phyloP scores from a whole-genome alignment of 768 basidiomycete genomes.

The Xerocomellus dryophilus region DNA sequence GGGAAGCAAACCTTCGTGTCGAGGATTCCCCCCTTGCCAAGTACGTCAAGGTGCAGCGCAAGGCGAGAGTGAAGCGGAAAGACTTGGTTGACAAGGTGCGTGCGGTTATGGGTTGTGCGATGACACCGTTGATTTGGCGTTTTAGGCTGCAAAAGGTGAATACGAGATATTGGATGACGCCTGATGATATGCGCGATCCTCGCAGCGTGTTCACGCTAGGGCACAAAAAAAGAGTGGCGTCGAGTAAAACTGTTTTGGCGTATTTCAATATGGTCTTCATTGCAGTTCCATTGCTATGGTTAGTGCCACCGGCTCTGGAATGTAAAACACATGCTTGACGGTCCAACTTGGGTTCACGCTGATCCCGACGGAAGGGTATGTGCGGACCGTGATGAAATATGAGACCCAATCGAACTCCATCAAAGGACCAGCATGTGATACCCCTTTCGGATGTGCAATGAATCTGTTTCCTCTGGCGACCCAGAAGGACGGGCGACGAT shows the following conservation, averaged over 20 bases:
- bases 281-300: background rate
- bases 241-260: background rate
- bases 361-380: slow-evolving; percentile 1
- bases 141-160: slow-evolving; percentile 67
- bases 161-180: slow-evolving; percentile 61
- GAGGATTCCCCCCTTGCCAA: slow-evolving; percentile 76
- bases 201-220: background rate
- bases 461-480: background rate
- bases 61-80: slow-evolving; percentile 71
- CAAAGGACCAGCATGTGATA: background rate
- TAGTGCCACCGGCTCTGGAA: background rate
- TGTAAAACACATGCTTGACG: background rate
- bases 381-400: background rate
- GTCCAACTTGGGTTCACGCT: background rate
- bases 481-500: background rate
- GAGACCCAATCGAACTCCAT: background rate
- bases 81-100: slow-evolving; percentile 72
- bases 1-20: slow-evolving; percentile 62
- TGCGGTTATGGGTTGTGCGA: background rate
- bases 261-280: background rate
- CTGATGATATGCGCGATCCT: slow-evolving; percentile 8
- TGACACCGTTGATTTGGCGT: slow-evolving; percentile 16
- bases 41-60: slow-evolving; percentile 78
- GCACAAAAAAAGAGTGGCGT: background rate
- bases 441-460: background rate